Evolutionary conservation across 257 asterid species (phyloP), one percentile per base, ranked within the genome.

Genomic region (Solanum pimpinellifolium): DNA sequence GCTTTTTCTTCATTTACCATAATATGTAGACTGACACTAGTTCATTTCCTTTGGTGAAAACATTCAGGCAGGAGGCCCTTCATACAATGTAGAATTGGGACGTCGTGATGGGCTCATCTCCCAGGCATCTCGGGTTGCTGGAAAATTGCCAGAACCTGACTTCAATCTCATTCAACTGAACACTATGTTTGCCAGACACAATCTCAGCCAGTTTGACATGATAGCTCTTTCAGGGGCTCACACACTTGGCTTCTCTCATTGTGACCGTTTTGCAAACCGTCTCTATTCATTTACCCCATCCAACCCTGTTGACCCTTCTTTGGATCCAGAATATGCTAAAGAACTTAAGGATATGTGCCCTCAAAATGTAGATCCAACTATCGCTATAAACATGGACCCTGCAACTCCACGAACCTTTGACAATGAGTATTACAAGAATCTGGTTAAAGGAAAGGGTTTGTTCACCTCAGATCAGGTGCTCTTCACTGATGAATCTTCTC

Each of bases 211-310:
- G 42, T 85, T 89, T 2, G 98, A 95, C 35, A 91, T 95, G 94
- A 84, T 94, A 23, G 96, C 98, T 4, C 94, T 95, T 21, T 93
- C 98, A 4, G 98, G 96, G 4, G 87, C 90, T 33, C 98, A 95
- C 89, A 93, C 98, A 3, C 18, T 94, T 2, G 98, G 98, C 6
- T 94, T 95, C 84, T 90, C 98, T 88, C 97, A 95, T 91, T 95
- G 98, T 92, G 52, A 23, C 89, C 97, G 97, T 18, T 87, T 95
- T 12, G 91, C 96, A 6, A 87, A 91, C 69, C 88, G 97, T 86
- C 85, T 94, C 81, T 94, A 94, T 92, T 90, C 93, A 1, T 94
- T 93, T 41, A 56, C 93, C 2, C 87, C 89, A 21, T 90, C 93
- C 68, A 86, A 89, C 86, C 92, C 93, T 0, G 87, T 93, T 2